A percentile compares a stretch with the other conserved stretches of the same genome.
phyloP scores from a whole-genome alignment of 208 protist species.

The Leishmania gerbilli region DNA sequence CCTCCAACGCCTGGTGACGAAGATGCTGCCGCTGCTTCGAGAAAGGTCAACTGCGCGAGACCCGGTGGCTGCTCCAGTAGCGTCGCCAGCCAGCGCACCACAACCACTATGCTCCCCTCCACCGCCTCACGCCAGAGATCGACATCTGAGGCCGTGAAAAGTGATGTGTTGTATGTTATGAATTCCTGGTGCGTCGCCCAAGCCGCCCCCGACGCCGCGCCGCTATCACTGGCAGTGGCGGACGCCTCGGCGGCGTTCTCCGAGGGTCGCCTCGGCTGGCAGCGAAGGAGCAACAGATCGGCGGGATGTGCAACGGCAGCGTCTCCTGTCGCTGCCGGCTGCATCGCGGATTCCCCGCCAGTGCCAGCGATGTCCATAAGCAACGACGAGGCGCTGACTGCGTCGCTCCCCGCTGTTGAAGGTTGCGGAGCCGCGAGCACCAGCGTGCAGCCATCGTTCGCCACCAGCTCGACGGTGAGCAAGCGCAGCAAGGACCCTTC shows the following conservation, averaged over 20 bases:
- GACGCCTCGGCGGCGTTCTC: not conserved
- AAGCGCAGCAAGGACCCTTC: slow-evolving; percentile 40
- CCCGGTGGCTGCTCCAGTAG: slow-evolving; percentile 65
- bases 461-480: slow-evolving; percentile 66
- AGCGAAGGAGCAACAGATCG: slow-evolving; percentile 59
- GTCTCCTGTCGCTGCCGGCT: not conserved
- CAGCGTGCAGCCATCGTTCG: slow-evolving; percentile 63
- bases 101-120: slow-evolving; percentile 41
- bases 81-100: slow-evolving; percentile 47
- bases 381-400: slow-evolving; percentile 6
- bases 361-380: slow-evolving; percentile 29
- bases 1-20: slow-evolving; percentile 3
- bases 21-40: slow-evolving; percentile 35
- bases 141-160: slow-evolving; percentile 48
- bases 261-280: slow-evolving; percentile 14
- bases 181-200: slow-evolving; percentile 49
- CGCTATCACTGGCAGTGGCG: not conserved
- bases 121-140: slow-evolving; percentile 71
- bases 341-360: not conserved
- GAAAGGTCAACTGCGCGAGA: slow-evolving; percentile 70
- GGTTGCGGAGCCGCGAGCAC: slow-evolving; percentile 38
- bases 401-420: not conserved
- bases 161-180: slow-evolving; percentile 49
- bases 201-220: slow-evolving; percentile 10
- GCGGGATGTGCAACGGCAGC: slow-evolving; percentile 39